Base-by-base conservation (phyloP, 768 basidiomycete species). In the Naganishia vaughanmartiniae region DNA sequence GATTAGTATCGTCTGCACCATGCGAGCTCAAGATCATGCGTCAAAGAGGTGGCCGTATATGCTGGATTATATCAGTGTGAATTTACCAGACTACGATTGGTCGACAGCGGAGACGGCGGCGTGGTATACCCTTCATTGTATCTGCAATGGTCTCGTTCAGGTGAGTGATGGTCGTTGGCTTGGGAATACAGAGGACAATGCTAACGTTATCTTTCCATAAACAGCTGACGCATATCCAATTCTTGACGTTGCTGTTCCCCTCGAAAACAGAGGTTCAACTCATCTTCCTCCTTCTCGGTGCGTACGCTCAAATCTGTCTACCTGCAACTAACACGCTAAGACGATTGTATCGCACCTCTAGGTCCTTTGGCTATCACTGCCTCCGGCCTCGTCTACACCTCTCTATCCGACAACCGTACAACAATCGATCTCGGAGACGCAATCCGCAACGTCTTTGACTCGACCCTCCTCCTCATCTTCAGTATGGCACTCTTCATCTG, bases 181-280 rank as follows among this genome's bases (percentile, higher is more conserved):
- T 9, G 31, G 1, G 21, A 6, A 54, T 15, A 30, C 12, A 26
- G 9, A 45, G 28, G 31, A 6, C 26, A 30, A n/a, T 21, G 19
- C 17, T 54, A 33, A 17, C 55, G 34, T 30, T 24, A 42, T 51
- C 21, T 56, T 5, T 17, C 14, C 5, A 30, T 19, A n/a, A 15
- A 10, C 77, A 97, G 92, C 90, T 93, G 60, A 95, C 96, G 0
- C 94, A 98, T 79, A 96, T 99, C 60, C 96, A 98, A 80, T 97
- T 98, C 81, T 85, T 99, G 66, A 95, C 96, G 9, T 85, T 98
- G 14, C 85, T 99, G 12, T 99, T 91, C 79, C 96, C 96, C 9
- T 97, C 95, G 26, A 84, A 86, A 30, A 85, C 95, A 28, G 96
- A 98, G 83, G 89, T 88, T 4, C 84, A 89, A 39, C 86, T 99